Base-by-base conservation (phyloP, 306 rosid species). In the Vigna mungo region DNA sequence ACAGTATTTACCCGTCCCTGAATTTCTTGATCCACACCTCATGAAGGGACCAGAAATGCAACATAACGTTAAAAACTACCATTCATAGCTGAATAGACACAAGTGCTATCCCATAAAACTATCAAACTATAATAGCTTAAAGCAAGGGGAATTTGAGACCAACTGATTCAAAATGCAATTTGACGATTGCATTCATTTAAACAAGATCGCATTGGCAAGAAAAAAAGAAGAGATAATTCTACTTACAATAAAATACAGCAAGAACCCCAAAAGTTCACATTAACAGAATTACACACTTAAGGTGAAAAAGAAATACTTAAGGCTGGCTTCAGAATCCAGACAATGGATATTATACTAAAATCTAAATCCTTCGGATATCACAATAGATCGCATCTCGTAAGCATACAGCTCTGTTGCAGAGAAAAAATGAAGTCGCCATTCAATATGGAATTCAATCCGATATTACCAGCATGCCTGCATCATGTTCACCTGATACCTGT, bases 321-420 rank as follows among this genome's bases (percentile, higher is more conserved):
- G 70, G 47, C 48, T 48, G 46, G 48, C 64, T 75, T 37, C 6
- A 23, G 15, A 32, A 2, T 21, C 61, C 62, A 9, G 17, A 81
- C 9, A 25, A 25, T 13, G 70, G 66, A 15, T 13, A 36, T 18
- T 46, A 30, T 68, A 72, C 47, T 75, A 32, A 39, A 17, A 41
- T 58, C 23, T 52, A 73, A 63, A 48, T 56, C 64, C 41, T 44
- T 39, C 16, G 59, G 51, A 54, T 41, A 71, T 51, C 75, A 78
- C 6, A 73, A 52, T 37, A 10, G 56, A 63, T 43, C 49, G 47
- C 63, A 76, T 55, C 13, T 34, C 39, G 72, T 59, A 80, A 75
- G 79, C 47, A 27, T 17, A 18, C 18, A 48, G 10, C 56, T 21
- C 44, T 39, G 34, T 27, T 30, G 58, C 41, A 21, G 34, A 12